Conservation (phyloP, 768 basidiomycete species). For the Termitomyces sp. region DNA sequence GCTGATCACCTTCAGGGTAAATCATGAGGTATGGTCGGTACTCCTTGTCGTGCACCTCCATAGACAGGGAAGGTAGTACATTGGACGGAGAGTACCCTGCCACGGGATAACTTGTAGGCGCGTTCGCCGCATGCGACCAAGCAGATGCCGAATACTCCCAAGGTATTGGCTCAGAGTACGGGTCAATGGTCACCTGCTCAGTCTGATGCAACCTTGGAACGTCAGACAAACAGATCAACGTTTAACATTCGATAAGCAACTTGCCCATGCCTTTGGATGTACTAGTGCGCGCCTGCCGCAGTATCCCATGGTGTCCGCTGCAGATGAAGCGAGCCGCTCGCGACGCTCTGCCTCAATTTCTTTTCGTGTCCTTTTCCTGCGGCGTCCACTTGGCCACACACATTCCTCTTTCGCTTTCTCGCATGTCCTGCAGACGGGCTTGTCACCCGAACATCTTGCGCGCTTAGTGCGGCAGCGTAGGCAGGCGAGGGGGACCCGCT, state of each 20-base stretch:
- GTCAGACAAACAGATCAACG: background rate
- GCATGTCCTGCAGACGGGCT: conserved; percentile 11
- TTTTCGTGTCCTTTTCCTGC: conserved; percentile 10
- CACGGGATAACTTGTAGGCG: background rate
- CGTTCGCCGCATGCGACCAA: conserved; percentile 4
- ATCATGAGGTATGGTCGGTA: background rate
- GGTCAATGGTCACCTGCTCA: background rate
- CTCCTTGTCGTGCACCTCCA: background rate
- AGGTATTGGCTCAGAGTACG: background rate
- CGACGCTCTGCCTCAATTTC: conserved; percentile 13
- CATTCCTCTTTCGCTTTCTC: conserved; percentile 12
- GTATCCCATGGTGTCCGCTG: conserved; percentile 8
- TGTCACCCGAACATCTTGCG: conserved; percentile 13
- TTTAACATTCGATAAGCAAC: background rate
- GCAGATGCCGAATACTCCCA: conserved; percentile 8
- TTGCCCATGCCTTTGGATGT: background rate
- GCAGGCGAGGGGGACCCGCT: conserved; percentile 14
- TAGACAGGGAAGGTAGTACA: background rate
- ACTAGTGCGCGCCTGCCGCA: conserved; percentile 1
- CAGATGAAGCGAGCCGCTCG: conserved; percentile 7
- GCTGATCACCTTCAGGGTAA: conserved; percentile 5
- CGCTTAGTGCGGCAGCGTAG: conserved; percentile 13
- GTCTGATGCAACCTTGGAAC: background rate
- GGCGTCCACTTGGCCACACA: conserved; percentile 10
- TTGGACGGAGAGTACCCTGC: background rate